Evolutionary conservation across 192 early-diverging fungal species (phyloP).

Genomic region (Backusella luteola): DNA sequence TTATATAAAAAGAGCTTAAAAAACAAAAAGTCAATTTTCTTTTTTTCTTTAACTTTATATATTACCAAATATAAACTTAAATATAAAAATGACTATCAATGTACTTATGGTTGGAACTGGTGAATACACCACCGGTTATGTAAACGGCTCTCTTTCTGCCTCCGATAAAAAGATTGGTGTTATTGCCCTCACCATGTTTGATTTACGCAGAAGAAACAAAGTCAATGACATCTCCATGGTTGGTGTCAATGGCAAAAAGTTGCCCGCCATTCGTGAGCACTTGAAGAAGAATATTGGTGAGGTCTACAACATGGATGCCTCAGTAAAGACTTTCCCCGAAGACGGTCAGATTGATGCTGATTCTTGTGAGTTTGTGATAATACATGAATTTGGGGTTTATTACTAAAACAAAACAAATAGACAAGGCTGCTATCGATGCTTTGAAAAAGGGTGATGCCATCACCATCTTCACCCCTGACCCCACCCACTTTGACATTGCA

Average conservation of each 20-base stretch:
- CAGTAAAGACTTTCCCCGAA: conserved; percentile 37
- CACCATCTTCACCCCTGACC: conserved; percentile 48
- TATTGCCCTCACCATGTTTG: conserved; percentile 41
- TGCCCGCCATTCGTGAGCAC: conserved; percentile 39
- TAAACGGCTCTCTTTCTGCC: conserved; percentile 21
- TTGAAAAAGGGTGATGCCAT: conserved; percentile 40
- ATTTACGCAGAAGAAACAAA: conserved; percentile 35
- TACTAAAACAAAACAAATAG: neutral
- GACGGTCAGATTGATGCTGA: conserved; percentile 39
- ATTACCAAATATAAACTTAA: neutral
- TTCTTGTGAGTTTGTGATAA: conserved; percentile 31
- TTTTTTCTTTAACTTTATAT: neutral
- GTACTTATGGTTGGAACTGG: conserved; percentile 40
- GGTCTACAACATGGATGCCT: conserved; percentile 32
- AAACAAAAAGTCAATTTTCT: neutral
- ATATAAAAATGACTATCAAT: conserved; percentile 20
- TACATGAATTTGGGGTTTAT: no score
- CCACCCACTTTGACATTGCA: conserved; percentile 44
- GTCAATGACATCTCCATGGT: conserved; percentile 40
- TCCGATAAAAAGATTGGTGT: conserved; percentile 46
- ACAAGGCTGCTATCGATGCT: conserved; percentile 40
- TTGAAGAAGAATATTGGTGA: conserved; percentile 27
- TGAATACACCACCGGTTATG: conserved; percentile 44
- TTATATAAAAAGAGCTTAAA: neutral
- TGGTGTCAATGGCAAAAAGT: conserved; percentile 42